These are phyloP conservation scores for Dendryphion nanum DNA, from an alignment of 2,329 filamentous ascomycete species.

Conservation along the genomic window DNA sequence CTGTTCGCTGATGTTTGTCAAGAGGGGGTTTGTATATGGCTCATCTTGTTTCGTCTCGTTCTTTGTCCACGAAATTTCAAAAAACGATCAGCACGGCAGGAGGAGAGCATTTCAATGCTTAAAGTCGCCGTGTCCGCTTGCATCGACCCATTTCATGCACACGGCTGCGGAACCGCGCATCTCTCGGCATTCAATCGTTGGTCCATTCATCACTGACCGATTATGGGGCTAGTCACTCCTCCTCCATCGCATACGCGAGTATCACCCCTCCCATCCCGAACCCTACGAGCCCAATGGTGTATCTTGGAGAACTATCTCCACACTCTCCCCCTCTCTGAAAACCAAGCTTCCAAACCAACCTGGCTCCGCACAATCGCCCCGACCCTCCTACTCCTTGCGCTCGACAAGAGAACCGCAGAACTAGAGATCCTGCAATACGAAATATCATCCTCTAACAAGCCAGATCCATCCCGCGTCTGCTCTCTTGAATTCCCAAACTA, in stretches of 20 bases:
- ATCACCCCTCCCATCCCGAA: neutral
- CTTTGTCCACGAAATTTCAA: too few species aligned
- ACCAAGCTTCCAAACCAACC: neutral
- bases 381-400: conserved; percentile 7
- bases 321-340: neutral
- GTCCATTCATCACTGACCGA: too few species aligned
- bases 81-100: too few species aligned
- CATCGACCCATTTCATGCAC: too few species aligned
- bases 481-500: neutral
- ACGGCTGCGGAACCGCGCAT: too few species aligned
- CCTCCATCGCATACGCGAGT: neutral
- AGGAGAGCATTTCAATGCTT: too few species aligned
- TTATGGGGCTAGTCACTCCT: conserved; percentile 1
- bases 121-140: too few species aligned
- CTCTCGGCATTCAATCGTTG: too few species aligned
- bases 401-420: conserved; percentile 9
- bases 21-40: too few species aligned
- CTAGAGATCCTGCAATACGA: conserved; percentile 8
- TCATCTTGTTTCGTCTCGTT: too few species aligned
- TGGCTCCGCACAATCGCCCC: conserved; percentile 6
- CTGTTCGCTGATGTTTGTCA: too few species aligned
- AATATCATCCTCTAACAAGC: neutral
- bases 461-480: too few species aligned
- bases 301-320: conserved; percentile 3
- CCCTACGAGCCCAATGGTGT: neutral